Evolutionary conservation across 805 yeast genomes (phyloP).

Genomic region (Phaffomyces opuntiae): DNA sequence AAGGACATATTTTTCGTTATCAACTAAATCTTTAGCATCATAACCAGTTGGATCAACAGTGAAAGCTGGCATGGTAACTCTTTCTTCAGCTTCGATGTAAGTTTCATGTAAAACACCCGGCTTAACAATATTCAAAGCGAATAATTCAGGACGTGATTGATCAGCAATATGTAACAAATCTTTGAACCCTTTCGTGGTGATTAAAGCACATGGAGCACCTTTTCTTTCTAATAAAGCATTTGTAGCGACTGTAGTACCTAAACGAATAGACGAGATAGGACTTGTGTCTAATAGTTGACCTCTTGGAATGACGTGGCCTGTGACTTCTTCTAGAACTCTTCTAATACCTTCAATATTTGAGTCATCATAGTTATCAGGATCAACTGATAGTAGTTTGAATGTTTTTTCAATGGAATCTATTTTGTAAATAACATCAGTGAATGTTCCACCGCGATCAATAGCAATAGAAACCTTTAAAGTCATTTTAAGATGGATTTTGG

Average conservation of each 20-base stretch:
- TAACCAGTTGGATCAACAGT: conserved; percentile 51
- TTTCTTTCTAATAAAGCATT: conserved; percentile 47
- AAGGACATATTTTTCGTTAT: conserved; percentile 29
- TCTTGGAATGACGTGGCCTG: conserved; percentile 27
- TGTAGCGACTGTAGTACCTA: conserved; percentile 49
- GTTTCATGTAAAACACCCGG: conserved; percentile 37
- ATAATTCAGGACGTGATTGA: conserved; percentile 45
- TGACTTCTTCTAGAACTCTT: conserved; percentile 34
- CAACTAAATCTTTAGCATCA: conserved; percentile 24
- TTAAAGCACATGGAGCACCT: conserved; percentile 40
- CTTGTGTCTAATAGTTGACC: conserved; percentile 28
- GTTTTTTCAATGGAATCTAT: conserved; percentile 33
- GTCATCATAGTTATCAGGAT: conserved; percentile 40
- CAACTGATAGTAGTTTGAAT: conserved; percentile 42
- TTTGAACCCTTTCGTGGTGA: conserved; percentile 45
- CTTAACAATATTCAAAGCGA: conserved; percentile 41
- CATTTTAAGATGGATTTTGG: not conserved
- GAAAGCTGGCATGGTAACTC: conserved; percentile 58
- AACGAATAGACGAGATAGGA: conserved; percentile 33
- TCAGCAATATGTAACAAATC: conserved; percentile 46
- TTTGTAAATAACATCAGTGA: conserved; percentile 40
- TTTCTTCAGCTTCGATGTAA: conserved; percentile 43
- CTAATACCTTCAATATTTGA: conserved; percentile 48
- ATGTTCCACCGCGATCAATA: conserved; percentile 35
- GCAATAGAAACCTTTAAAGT: conserved; percentile 12